Base-by-base conservation (phyloP, 345 rosid species). In the Nephelium lappaceum region DNA sequence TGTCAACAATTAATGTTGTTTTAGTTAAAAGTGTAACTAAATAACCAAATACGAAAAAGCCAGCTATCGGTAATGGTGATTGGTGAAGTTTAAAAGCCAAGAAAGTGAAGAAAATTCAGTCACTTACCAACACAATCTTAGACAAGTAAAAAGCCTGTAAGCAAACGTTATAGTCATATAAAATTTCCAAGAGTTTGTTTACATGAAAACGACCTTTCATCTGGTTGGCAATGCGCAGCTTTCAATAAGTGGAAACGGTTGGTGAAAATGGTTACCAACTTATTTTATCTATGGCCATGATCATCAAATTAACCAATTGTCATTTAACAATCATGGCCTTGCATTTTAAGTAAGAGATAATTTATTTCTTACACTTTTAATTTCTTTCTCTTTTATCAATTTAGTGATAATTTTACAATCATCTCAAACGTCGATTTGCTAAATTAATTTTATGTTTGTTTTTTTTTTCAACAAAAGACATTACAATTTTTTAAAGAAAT, bases 231-330 rank as follows among this genome's bases (percentile, higher is more conserved):
- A 41, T 1, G 7, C 7, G 77, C 72, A 60, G 3, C 82, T 72
- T 65, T 83, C 85, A 72, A 24, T 53, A 15, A 47, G 66, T 18
- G 81, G 81, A 51, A 77, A 23, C 18, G 81, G 82, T 83, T 10
- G 88, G 82, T 87, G 90, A 69, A 79, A 81, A 84, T 81, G 81
- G 86, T 79, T 69, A 72, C 85, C 89, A 67, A 83, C 78, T 70
- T 47, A 25, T 21, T 31, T 39, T 19, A 4, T 61, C 9, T 11
- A 14, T 8, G 66, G 0, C 53, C 47, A 69, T 64, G 14, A 74
- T 75, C 27, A 47, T 45, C 6, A n/a, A 69, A 41, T 69, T 74
- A 78, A 78, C 81, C 81, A 64, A 43, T 69, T 72, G 73, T 16
- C 77, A 24, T 27, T 27, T 43, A 25, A 45, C 19, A 41, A 23